Conservation (phyloP, 441 rosid genomes). For the Croton setiger region DNA sequence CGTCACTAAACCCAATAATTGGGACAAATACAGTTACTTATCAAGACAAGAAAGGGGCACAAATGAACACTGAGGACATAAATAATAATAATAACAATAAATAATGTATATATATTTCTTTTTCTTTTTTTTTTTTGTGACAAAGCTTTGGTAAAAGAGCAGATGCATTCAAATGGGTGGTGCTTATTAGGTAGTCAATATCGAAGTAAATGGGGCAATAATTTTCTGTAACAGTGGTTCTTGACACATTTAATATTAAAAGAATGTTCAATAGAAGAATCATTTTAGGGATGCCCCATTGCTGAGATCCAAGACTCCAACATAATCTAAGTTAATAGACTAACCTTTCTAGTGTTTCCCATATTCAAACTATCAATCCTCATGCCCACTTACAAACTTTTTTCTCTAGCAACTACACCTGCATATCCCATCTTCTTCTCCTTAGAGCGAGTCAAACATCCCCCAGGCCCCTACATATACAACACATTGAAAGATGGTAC, state of each 20-base stretch:
- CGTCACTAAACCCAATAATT: constrained; percentile 42
- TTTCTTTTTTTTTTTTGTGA: constrained; percentile 2
- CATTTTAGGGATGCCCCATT: constrained; percentile 26
- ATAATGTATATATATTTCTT: not conserved
- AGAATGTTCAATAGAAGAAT: constrained; percentile 22
- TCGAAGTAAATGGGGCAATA: constrained; percentile 28
- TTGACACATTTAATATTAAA: constrained; percentile 23
- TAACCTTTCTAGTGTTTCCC: constrained; percentile 36
- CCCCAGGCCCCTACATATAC: constrained; percentile 49
- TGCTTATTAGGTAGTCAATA: constrained; percentile 23
- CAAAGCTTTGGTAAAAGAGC: constrained; percentile 18
- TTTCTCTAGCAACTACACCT: not conserved
- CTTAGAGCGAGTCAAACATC: not conserved
- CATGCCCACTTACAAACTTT: constrained; percentile 21
- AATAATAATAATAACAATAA: not conserved
- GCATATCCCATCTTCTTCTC: not conserved
- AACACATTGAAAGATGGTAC: not conserved
- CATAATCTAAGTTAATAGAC: constrained; percentile 23
- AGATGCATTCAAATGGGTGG: constrained; percentile 21
- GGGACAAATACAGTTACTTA: constrained; percentile 35
- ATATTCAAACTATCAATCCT: constrained; percentile 46
- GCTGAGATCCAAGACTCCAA: constrained; percentile 38
- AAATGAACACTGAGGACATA: constrained; percentile 12
- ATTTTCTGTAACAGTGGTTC: constrained; percentile 26
- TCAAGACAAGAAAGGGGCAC: constrained; percentile 23